These are phyloP conservation scores for Microstroma glucosiphilum DNA, from an alignment of 1,284 basidiomycete genomes.

Conservation along the genomic window DNA sequence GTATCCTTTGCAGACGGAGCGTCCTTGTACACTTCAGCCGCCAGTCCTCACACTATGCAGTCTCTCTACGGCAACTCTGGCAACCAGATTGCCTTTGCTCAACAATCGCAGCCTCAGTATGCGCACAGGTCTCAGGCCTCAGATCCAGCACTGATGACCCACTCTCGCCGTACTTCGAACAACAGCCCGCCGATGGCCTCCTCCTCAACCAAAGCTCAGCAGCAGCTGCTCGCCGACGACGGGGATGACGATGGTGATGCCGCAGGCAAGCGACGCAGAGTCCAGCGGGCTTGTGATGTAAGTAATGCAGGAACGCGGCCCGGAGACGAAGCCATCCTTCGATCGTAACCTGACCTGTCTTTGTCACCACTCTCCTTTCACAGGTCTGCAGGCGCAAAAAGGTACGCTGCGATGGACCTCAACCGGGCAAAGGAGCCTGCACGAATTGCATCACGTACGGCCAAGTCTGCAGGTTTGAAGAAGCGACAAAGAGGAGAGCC, in stretches of 20 bases:
- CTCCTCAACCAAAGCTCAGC: no score
- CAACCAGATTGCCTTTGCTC: no score
- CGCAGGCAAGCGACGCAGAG: conserved; percentile 32
- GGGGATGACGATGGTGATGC: conserved; percentile 31
- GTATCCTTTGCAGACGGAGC: no score
- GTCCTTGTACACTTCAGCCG: no score
- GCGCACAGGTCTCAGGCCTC: no score
- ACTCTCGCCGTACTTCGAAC: no score
- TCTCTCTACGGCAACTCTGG: no score
- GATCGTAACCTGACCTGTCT: background rate
- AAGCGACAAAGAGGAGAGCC: conserved; percentile 26
- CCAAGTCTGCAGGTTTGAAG: conserved; percentile 41
- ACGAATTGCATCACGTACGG: conserved; percentile 38
- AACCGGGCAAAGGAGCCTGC: conserved; percentile 32
- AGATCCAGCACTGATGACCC: no score
- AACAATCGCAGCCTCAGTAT: no score
- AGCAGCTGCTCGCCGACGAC: conserved; percentile 1
- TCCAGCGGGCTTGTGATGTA: conserved; percentile 38
- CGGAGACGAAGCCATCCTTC: background rate
- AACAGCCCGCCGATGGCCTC: no score
- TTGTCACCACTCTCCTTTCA: background rate
- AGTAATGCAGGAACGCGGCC: conserved; percentile 4
- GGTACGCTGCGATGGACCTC: conserved; percentile 39
- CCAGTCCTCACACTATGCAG: no score
- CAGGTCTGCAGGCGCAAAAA: conserved; percentile 39